Percentiles rank a stretch among this genome's conserved stretches.
These are phyloP conservation scores for Fusarium redolens DNA, from an alignment of 2,329 filamentous ascomycete genomes.

Conservation along the genomic window DNA sequence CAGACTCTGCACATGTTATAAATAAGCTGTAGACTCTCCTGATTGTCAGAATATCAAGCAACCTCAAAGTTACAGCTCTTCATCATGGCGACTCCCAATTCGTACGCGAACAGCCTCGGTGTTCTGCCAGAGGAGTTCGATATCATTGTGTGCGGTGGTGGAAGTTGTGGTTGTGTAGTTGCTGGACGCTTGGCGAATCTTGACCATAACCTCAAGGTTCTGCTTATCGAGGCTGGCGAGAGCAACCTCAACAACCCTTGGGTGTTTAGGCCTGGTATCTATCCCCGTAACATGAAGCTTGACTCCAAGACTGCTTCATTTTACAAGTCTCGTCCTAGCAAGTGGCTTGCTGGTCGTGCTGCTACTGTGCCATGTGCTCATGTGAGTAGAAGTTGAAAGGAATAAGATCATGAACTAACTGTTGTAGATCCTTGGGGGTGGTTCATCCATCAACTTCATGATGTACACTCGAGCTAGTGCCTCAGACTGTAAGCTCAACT, in stretches of 20 bases:
- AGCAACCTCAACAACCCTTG: slow-evolving; percentile 82
- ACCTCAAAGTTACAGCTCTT: background rate
- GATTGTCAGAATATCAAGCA: background rate
- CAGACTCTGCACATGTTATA: slow-evolving; percentile 4
- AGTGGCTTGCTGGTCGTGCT: slow-evolving; percentile 76
- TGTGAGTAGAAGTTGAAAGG: background rate
- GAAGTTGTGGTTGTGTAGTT: slow-evolving; percentile 72
- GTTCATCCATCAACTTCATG: slow-evolving; percentile 83
- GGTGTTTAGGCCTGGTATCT: slow-evolving; percentile 81
- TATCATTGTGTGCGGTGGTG: slow-evolving; percentile 82
- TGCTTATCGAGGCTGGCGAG: slow-evolving; percentile 78
- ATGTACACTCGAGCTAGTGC: slow-evolving; percentile 54
- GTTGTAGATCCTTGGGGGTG: slow-evolving; percentile 70
- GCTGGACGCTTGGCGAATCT: slow-evolving; percentile 76
- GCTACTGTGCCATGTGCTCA: slow-evolving; percentile 82
- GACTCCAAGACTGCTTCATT: slow-evolving; percentile 86
- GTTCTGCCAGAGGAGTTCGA: slow-evolving; percentile 79
- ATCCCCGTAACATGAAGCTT: slow-evolving; percentile 81
- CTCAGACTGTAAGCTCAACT: slow-evolving; percentile 33
- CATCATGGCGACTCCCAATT: slow-evolving; percentile 37
- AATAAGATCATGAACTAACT: background rate
- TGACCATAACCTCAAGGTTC: slow-evolving; percentile 77
- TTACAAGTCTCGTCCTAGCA: slow-evolving; percentile 80
- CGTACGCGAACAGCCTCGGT: slow-evolving; percentile 31
- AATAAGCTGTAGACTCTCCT: slow-evolving; percentile 4